These are phyloP conservation scores for Ganoderma resinaceum DNA, from an alignment of 1,284 basidiomycete genomes.

Conservation along the genomic window DNA sequence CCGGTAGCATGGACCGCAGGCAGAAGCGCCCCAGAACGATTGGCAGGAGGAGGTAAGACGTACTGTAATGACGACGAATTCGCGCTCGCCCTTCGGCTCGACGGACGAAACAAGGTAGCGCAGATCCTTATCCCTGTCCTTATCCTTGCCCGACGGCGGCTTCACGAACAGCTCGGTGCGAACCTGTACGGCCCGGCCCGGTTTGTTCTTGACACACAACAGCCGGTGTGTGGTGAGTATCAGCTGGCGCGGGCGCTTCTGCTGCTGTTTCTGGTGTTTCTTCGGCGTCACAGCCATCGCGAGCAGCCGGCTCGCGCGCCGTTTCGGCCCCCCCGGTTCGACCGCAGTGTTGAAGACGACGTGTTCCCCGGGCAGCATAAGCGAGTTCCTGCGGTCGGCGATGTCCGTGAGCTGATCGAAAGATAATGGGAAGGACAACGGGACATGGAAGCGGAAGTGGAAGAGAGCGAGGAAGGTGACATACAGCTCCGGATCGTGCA, in stretches of 20 bases:
- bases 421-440: neutral
- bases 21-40: neutral
- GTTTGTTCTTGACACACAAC: constrained; percentile 61
- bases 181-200: constrained; percentile 46
- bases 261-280: constrained; percentile 48
- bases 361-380: constrained; percentile 53
- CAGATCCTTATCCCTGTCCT: constrained; percentile 39
- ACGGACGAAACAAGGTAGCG: constrained; percentile 52
- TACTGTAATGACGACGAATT: constrained; percentile 71
- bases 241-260: constrained; percentile 57
- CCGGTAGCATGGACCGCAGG: neutral
- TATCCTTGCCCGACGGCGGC: constrained; percentile 24
- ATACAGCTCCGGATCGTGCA: constrained; percentile 55
- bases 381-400: constrained; percentile 43
- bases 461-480: constrained; percentile 10
- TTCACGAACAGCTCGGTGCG: constrained; percentile 58
- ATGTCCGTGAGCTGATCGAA: neutral
- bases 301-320: constrained; percentile 65
- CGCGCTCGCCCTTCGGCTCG: constrained; percentile 60
- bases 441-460: neutral
- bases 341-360: constrained; percentile 60
- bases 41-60: constrained; percentile 34
- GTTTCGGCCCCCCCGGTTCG: constrained; percentile 59
- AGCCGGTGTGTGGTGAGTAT: constrained; percentile 65
- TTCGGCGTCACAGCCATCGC: constrained; percentile 58